phyloP scores from a whole-genome alignment of 148 eudicot species.

The Polygonum maritimum region DNA sequence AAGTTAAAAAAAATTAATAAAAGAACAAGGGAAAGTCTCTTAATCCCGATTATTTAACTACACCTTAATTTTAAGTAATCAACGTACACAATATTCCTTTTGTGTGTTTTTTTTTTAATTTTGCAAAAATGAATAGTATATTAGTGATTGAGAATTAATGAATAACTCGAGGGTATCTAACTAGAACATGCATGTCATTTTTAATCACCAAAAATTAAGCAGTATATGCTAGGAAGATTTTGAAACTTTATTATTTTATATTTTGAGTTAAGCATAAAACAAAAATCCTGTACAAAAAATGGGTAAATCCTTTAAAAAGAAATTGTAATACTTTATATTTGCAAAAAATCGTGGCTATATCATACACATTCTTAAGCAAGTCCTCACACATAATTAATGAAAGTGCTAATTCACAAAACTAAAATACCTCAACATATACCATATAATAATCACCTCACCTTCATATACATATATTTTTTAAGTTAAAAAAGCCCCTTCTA shows the following conservation, averaged over 20 bases:
- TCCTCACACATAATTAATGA: too few relatives aligned
- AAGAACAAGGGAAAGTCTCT: background rate
- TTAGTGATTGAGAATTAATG: background rate
- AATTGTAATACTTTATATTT: too few relatives aligned
- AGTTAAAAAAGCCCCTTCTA: too few relatives aligned
- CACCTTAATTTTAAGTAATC: background rate
- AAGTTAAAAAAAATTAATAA: background rate
- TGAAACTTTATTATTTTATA: background rate
- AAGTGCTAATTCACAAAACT: too few relatives aligned
- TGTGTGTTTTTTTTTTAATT: background rate
- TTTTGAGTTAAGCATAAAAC: background rate
- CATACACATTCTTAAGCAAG: too few relatives aligned
- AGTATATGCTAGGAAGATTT: background rate
- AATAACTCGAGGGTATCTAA: background rate
- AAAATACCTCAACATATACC: too few relatives aligned
- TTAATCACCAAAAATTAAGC: background rate
- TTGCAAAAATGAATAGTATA: background rate
- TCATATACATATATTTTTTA: too few relatives aligned
- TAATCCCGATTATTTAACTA: background rate
- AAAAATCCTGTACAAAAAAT: too few relatives aligned
- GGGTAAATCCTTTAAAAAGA: too few relatives aligned
- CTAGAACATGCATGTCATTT: background rate
- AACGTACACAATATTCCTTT: background rate
- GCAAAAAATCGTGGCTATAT: too few relatives aligned
- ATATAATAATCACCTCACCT: too few relatives aligned